Evolutionary conservation across 306 rosid genomes (phyloP).

Genomic region (Fagus crenata): DNA sequence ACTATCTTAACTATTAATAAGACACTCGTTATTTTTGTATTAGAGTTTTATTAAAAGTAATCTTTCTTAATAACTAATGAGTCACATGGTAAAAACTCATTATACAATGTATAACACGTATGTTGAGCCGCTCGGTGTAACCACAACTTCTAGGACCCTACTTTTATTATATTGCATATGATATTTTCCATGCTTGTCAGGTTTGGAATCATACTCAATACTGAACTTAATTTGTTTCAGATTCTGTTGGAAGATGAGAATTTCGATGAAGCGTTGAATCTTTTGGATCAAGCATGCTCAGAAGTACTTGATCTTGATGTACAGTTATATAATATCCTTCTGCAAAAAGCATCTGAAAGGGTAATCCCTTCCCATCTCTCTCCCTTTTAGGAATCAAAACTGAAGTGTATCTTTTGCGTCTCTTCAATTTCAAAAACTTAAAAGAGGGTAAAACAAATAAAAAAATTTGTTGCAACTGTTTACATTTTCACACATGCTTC

Average conservation of each 20-base stretch:
- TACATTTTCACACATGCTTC: constrained; percentile 8
- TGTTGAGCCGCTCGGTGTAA: too few relatives aligned
- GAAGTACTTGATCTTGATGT: constrained; percentile 63
- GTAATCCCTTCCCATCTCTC: constrained; percentile 37
- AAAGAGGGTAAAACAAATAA: not conserved
- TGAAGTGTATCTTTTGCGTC: not conserved
- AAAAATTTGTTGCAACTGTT: constrained; percentile 1
- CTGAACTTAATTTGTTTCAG: constrained; percentile 48
- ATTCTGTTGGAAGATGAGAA: constrained; percentile 55
- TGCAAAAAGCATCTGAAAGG: constrained; percentile 54
- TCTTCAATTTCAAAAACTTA: not conserved
- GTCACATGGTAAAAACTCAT: too few relatives aligned
- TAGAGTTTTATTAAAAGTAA: too few relatives aligned
- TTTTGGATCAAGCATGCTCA: constrained; percentile 61
- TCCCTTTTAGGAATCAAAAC: not conserved
- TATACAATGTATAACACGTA: too few relatives aligned
- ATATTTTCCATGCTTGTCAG: not conserved
- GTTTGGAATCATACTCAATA: constrained; percentile 16
- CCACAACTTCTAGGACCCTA: too few relatives aligned
- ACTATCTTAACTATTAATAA: too few relatives aligned
- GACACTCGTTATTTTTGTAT: too few relatives aligned
- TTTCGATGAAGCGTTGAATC: constrained; percentile 55
- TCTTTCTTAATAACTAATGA: too few relatives aligned
- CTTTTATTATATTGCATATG: too few relatives aligned
- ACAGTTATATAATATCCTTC: constrained; percentile 58